Percentiles rank a stretch among this genome's conserved stretches.
Conservation (phyloP, 1,284 basidiomycete species). For the Malassezia dermatis region DNA sequence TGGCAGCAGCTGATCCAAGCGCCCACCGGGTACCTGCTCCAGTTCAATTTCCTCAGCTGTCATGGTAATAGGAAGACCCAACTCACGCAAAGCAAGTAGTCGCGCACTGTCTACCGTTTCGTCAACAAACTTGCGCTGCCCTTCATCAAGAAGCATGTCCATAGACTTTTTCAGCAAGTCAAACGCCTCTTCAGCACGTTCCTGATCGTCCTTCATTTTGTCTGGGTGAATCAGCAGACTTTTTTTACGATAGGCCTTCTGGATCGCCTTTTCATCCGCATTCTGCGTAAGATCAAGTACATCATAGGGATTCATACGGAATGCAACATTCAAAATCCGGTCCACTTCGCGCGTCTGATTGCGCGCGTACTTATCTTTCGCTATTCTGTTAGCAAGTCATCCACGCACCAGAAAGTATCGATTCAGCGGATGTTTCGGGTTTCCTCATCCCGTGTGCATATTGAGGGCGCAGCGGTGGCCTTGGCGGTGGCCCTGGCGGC, state of each 20-base stretch:
- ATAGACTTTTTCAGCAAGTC: constrained; percentile 54
- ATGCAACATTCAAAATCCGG: constrained; percentile 51
- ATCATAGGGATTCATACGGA: constrained; percentile 56
- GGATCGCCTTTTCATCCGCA: constrained; percentile 52
- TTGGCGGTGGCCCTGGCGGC: constrained; percentile 21
- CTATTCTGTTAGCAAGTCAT: constrained; percentile 2
- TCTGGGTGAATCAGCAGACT: constrained; percentile 56
- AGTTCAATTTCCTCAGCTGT: constrained; percentile 41
- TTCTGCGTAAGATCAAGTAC: constrained; percentile 52
- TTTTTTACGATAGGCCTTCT: constrained; percentile 54
- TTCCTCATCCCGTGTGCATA: constrained; percentile 12
- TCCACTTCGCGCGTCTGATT: constrained; percentile 51
- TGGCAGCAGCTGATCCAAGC: constrained; percentile 49
- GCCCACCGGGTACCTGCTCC: constrained; percentile 16
- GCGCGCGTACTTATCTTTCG: constrained; percentile 26
- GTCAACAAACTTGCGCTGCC: constrained; percentile 46
- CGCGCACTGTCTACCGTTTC: constrained; percentile 47
- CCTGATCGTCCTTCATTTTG: constrained; percentile 53
- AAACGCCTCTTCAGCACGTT: constrained; percentile 53
- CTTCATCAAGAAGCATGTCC: constrained; percentile 44
- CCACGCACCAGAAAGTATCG: background rate
- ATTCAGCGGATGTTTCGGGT: constrained; percentile 4
- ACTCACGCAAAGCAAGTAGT: constrained; percentile 46
- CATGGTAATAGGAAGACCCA: constrained; percentile 44
- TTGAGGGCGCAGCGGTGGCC: background rate